Base-by-base conservation (phyloP, 2,329 filamentous ascomycete species). In the Nigrospora sphaerica region DNA sequence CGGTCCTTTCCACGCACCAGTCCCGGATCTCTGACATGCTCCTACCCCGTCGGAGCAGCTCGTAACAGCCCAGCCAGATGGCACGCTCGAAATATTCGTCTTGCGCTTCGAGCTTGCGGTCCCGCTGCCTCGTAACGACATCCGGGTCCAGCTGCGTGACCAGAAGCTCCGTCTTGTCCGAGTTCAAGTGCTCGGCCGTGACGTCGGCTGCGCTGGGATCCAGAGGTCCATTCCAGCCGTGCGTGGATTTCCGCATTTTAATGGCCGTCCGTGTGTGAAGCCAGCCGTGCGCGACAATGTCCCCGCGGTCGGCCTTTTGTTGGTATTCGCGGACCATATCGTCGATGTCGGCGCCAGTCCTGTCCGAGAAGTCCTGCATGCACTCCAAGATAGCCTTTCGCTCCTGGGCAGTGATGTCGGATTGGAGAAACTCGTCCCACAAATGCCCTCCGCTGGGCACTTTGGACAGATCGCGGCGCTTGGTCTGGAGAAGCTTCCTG, bases 141-240 rank as follows among this genome's bases (percentile, higher is more conserved):
- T 98, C 93, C 0, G 93, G 93, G 58, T 98, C 93, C 32, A 98
- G 74, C 56, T 95, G 88, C 1, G 89, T 95, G 45, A 95, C 81
- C 3, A 95, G 68, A 6, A 79, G 76, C 46, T 81, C 80, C 23
- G 76, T 80, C 56, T 70, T 72, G 42, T 81, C 77, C 32, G 73
- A 73, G 57, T 73, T 84, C 52, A 77, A 62, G 42, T 81, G 73
- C 4, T 75, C 77, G 44, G 74, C 70, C 18, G 75, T 72, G 41
- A 80, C 74, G 48, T 73, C 77, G 13, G 76, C 67, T 35, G 78
- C 77, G 51, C 77, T 73, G 3, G 81, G 81, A 47, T 88, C 83
- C 18, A 89, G 67, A 7, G 81, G 71, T 49, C 81, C 77, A 33
- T 77, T 77, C 73, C 79, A 83, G 28, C 80, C 78, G 49, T 86